A percentile compares a stretch with the other conserved stretches of the same genome.
These are phyloP conservation scores for Tricholoma saponaceum DNA, from an alignment of 768 basidiomycete genomes.

Conservation along the genomic window DNA sequence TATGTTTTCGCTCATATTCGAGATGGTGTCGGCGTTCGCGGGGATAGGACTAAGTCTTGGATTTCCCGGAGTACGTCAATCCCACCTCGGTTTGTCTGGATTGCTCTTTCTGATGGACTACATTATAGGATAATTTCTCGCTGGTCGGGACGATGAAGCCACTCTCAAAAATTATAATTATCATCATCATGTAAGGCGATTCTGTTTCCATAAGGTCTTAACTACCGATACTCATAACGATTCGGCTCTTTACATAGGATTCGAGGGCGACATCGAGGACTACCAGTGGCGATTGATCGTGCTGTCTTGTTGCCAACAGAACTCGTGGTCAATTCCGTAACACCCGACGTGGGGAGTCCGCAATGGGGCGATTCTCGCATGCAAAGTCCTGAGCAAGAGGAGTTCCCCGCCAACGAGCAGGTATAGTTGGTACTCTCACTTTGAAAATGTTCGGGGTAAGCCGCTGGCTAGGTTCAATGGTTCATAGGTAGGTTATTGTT, in stretches of 20 bases:
- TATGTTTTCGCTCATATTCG: constrained; percentile 52
- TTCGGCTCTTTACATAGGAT: constrained; percentile 31
- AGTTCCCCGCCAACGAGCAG: neutral
- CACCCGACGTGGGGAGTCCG: neutral
- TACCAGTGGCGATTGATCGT: constrained; percentile 65
- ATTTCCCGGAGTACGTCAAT: constrained; percentile 36
- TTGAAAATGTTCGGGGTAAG: no score
- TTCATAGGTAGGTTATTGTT: no score
- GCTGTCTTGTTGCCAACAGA: constrained; percentile 42
- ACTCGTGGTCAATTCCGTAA: constrained; percentile 9
- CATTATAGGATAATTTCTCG: constrained; percentile 48
- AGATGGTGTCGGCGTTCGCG: constrained; percentile 64
- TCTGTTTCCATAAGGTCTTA: neutral
- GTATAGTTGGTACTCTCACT: neutral
- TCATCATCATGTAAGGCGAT: constrained; percentile 58
- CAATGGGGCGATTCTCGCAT: neutral
- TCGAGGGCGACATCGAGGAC: constrained; percentile 67
- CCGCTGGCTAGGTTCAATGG: no score
- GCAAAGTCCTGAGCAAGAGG: neutral
- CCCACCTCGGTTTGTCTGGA: neutral
- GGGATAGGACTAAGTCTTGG: constrained; percentile 71
- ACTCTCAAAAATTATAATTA: constrained; percentile 69
- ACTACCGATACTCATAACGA: neutral
- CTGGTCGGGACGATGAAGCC: constrained; percentile 60
- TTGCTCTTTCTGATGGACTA: neutral